Evolutionary conservation across 2,329 filamentous ascomycete species (phyloP).

Genomic region (Chalara sp.): DNA sequence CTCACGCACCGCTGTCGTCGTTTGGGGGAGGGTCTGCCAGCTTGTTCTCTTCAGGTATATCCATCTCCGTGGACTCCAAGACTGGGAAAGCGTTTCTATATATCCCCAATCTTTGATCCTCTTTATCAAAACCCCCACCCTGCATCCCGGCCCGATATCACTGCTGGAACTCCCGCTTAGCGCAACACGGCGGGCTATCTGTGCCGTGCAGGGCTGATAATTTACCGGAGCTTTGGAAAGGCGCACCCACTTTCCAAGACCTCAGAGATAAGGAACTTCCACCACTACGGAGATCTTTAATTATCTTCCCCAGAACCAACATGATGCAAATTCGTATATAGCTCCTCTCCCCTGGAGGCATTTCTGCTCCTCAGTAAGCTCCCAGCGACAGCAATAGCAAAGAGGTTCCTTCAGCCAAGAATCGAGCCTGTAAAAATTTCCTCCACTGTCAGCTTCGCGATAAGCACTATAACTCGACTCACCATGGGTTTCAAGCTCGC

Average conservation of each 20-base stretch:
- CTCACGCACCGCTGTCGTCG: neutral
- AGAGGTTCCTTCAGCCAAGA: neutral
- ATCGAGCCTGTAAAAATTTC: neutral
- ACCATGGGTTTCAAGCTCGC: conserved; percentile 20
- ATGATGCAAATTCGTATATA: neutral
- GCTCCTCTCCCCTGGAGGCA: neutral
- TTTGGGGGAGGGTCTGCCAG: neutral
- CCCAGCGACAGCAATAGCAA: neutral
- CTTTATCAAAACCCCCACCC: neutral
- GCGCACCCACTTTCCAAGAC: neutral
- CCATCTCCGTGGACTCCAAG: neutral
- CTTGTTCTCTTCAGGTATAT: neutral
- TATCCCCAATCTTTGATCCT: neutral
- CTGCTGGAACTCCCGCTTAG: neutral
- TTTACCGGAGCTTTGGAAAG: neutral
- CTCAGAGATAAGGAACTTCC: neutral
- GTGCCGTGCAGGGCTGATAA: neutral
- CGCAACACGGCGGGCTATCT: neutral
- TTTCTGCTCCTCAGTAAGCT: neutral
- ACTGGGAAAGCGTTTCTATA: neutral
- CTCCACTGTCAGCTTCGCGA: neutral
- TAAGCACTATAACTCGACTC: neutral
- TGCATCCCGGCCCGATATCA: neutral
- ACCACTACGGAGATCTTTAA: neutral
- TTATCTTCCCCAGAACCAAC: neutral